Evolutionary conservation across 106 monocot genomes (phyloP).

Genomic region (Amphibolis antarctica): DNA sequence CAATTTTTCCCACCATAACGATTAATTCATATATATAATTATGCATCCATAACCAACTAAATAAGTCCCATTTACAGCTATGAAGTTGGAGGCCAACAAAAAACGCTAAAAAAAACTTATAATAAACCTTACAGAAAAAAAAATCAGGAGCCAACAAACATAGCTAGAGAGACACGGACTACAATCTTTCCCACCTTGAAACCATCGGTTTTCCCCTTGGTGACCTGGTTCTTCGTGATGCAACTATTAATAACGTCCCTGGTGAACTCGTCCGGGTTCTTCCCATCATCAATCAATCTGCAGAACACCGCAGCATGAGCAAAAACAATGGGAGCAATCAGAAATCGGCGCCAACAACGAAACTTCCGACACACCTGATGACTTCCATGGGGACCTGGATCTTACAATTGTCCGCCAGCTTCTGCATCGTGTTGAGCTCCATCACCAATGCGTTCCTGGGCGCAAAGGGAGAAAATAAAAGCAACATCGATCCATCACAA

Average conservation of each 20-base stretch:
- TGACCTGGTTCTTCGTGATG: slow-evolving; percentile 87
- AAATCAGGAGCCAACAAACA: no score
- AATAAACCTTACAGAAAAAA: no score
- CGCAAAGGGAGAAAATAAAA: not conserved
- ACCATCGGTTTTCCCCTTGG: slow-evolving; percentile 88
- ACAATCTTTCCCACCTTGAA: slow-evolving; percentile 55
- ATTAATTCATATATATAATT: no score
- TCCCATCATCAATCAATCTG: slow-evolving; percentile 94
- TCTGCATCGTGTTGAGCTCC: slow-evolving; percentile 90
- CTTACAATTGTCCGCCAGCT: slow-evolving; percentile 63
- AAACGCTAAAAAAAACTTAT: no score
- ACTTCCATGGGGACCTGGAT: slow-evolving; percentile 93
- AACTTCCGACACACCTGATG: slow-evolving; percentile 43
- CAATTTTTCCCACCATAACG: no score
- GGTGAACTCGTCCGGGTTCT: slow-evolving; percentile 91
- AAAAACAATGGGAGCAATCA: not conserved
- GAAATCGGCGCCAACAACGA: not conserved
- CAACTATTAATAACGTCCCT: slow-evolving; percentile 78
- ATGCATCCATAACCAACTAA: no score
- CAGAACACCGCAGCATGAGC: not conserved
- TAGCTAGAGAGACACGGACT: no score
- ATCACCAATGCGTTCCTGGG: slow-evolving; percentile 61
- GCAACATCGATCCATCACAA: no score
- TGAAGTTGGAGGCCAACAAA: no score
- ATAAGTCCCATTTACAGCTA: no score